These are phyloP conservation scores for Microbotryum lychnidis-dioicae DNA, from an alignment of 1,284 basidiomycete species.

Conservation along the genomic window DNA sequence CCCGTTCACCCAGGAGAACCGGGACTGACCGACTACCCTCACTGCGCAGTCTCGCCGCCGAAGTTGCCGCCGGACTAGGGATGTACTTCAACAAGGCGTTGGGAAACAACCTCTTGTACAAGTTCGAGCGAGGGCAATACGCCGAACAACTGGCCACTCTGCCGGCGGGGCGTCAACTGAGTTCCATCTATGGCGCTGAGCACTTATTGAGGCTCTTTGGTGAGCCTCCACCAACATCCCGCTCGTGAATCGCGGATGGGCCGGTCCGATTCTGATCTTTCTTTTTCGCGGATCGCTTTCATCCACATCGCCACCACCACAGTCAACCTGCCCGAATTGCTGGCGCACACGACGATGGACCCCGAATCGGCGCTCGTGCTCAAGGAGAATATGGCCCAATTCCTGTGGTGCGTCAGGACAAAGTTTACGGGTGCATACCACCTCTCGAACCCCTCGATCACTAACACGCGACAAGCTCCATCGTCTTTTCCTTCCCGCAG, in stretches of 20 bases:
- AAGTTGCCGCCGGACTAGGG: conserved; percentile 79
- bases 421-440: background rate
- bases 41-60: conserved; percentile 38
- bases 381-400: conserved; percentile 80
- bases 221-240: conserved; percentile 42
- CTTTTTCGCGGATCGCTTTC: background rate
- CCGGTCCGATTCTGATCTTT: background rate
- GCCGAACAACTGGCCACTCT: conserved; percentile 62
- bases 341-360: conserved; percentile 85
- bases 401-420: conserved; percentile 60
- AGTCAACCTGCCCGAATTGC: conserved; percentile 60
- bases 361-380: conserved; percentile 72
- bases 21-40: background rate
- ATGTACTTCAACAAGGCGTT: conserved; percentile 89
- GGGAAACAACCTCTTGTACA: conserved; percentile 83
- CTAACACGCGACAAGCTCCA: background rate
- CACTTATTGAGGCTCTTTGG: conserved; percentile 87
- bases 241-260: background rate
- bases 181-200: conserved; percentile 86
- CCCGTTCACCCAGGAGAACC: too few relatives aligned
- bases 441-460: background rate
- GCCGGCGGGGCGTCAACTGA: conserved; percentile 58
- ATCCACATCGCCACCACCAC: background rate
- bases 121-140: conserved; percentile 90
- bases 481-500: background rate